These are phyloP conservation scores for Hypoxylon lenormandii DNA, from an alignment of 495 filamentous ascomycete genomes.

Conservation along the genomic window DNA sequence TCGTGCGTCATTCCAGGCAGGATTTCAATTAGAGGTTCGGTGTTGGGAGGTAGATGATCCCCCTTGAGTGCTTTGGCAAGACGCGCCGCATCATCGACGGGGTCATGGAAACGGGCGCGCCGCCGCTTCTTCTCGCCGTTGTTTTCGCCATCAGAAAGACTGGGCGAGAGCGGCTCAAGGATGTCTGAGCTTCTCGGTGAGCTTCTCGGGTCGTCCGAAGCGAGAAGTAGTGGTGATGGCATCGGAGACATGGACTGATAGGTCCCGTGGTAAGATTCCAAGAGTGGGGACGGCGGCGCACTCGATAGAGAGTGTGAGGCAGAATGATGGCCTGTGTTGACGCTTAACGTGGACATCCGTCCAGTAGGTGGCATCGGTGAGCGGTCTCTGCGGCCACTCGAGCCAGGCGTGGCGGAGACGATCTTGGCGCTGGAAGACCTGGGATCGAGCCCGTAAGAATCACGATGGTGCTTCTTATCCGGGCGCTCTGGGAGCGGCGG, in stretches of 20 bases:
- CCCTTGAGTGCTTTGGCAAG: slow-evolving; percentile 80
- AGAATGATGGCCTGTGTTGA: slow-evolving; percentile 57
- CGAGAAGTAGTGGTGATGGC: slow-evolving; percentile 77
- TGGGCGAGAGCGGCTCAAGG: slow-evolving; percentile 58
- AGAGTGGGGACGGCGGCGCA: slow-evolving; percentile 81
- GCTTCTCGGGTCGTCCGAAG: slow-evolving; percentile 50
- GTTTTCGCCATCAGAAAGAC: slow-evolving; percentile 54
- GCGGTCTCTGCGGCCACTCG: slow-evolving; percentile 51
- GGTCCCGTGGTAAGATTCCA: slow-evolving; percentile 93
- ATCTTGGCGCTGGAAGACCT: slow-evolving; percentile 48
- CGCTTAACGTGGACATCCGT: slow-evolving; percentile 61
- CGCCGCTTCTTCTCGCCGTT: slow-evolving; percentile 60
- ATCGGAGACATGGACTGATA: slow-evolving; percentile 96
- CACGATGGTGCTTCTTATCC: slow-evolving; percentile 34
- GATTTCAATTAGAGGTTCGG: slow-evolving; percentile 80
- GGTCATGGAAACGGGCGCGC: slow-evolving; percentile 79
- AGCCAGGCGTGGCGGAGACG: slow-evolving; percentile 55
- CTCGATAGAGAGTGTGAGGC: slow-evolving; percentile 62
- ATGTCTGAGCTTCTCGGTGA: slow-evolving; percentile 47
- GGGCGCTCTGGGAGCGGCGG: slow-evolving; percentile 28
- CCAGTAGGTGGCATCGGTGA: slow-evolving; percentile 63
- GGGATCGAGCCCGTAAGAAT: slow-evolving; percentile 48
- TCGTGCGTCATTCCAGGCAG: slow-evolving; percentile 85
- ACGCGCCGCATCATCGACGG: slow-evolving; percentile 77
- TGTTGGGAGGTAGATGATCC: slow-evolving; percentile 71